Conservation (phyloP, 805 yeast species). For the Candida nemodendra region DNA sequence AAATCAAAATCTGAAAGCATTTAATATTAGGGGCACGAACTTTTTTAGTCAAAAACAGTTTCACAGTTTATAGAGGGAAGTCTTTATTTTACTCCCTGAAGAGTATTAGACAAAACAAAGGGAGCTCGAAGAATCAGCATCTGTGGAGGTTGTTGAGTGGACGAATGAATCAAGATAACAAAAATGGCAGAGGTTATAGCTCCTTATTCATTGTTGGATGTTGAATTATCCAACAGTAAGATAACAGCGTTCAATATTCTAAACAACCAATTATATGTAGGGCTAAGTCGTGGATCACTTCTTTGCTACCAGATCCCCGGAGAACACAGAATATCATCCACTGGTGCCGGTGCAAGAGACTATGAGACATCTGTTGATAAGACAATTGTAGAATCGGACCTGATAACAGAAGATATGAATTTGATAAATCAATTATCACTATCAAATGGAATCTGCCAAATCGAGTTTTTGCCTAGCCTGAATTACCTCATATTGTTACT, state of each 20-base stretch:
- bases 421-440: slow-evolving; percentile 15
- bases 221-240: slow-evolving; percentile 11
- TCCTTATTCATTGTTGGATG: slow-evolving; percentile 15
- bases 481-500: slow-evolving; percentile 31
- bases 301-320: slow-evolving; percentile 21
- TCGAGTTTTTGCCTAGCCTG: slow-evolving; percentile 33
- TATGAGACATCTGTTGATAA: neutral
- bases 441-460: slow-evolving; percentile 27
- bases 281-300: slow-evolving; percentile 19
- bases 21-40: no score
- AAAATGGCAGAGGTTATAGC: slow-evolving; percentile 19
- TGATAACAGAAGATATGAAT: slow-evolving; percentile 18
- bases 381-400: slow-evolving; percentile 1
- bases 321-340: no score
- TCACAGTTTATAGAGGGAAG: no score
- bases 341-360: neutral
- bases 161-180: no score
- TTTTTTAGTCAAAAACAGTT: no score
- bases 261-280: slow-evolving; percentile 21
- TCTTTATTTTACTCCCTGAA: no score
- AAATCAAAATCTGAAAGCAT: no score
- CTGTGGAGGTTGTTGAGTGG: no score
- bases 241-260: slow-evolving; percentile 20
- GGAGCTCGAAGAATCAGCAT: no score
- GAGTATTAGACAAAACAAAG: no score